Evolutionary conservation across 2,329 filamentous ascomycete species (phyloP).

Genomic region (Sporothrix protearum): DNA sequence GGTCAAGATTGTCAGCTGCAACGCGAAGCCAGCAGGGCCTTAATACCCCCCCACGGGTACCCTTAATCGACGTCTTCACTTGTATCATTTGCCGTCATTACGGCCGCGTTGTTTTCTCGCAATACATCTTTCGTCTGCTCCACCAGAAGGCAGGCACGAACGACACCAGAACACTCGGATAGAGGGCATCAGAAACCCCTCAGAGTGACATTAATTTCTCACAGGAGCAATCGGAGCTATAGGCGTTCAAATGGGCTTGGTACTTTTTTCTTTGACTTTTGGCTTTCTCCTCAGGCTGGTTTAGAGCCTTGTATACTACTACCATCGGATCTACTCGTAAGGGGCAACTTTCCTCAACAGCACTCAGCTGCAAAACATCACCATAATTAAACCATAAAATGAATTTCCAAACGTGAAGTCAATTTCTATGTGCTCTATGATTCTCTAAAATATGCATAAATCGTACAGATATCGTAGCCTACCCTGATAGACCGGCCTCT

Average conservation of each 20-base stretch:
- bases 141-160: background rate
- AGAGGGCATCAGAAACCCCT: too few relatives aligned
- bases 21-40: slow-evolving; percentile 62
- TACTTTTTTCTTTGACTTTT: background rate
- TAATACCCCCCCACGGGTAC: background rate
- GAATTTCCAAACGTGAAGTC: background rate
- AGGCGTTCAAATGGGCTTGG: background rate
- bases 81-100: background rate
- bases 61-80: background rate
- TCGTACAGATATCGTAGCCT: background rate
- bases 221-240: background rate
- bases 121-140: background rate
- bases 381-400: slow-evolving; percentile 8
- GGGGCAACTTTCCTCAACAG: background rate
- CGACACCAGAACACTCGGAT: background rate
- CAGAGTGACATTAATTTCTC: background rate
- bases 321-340: background rate
- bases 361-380: background rate
- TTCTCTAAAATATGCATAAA: background rate
- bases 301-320: background rate
- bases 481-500: background rate
- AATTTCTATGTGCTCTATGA: background rate
- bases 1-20: slow-evolving; percentile 98
- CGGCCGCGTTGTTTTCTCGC: background rate
- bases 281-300: background rate